Evolutionary conservation across 2,329 filamentous ascomycete species (phyloP).

Genomic region (Neofusicoccum laricinum): DNA sequence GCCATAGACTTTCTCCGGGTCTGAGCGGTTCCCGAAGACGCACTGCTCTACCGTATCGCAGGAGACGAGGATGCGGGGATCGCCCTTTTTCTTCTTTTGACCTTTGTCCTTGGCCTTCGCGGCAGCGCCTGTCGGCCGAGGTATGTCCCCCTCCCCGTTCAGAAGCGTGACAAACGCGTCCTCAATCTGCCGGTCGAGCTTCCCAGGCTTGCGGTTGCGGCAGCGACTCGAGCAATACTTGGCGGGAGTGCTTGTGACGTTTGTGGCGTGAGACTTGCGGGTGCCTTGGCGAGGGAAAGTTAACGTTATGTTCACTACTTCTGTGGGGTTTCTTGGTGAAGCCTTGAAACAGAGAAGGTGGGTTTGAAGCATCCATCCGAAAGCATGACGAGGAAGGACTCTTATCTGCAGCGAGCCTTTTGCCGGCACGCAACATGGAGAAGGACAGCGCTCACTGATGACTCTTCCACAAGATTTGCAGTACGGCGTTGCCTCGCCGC

Average conservation of each 20-base stretch:
- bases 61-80: slow-evolving; percentile 48
- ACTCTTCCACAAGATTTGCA: slow-evolving; percentile 58
- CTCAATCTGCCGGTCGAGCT: slow-evolving; percentile 54
- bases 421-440: not conserved
- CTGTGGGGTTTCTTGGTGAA: no score
- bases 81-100: slow-evolving; percentile 45
- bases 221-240: slow-evolving; percentile 61
- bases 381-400: no score
- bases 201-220: slow-evolving; percentile 49
- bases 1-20: slow-evolving; percentile 46
- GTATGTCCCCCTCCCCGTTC: slow-evolving; percentile 26
- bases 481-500: slow-evolving; percentile 51
- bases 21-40: slow-evolving; percentile 48
- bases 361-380: not conserved
- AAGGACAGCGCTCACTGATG: slow-evolving; percentile 39
- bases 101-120: slow-evolving; percentile 18
- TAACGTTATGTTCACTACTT: not conserved
- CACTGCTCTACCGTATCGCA: slow-evolving; percentile 50
- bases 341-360: not conserved
- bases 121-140: not conserved
- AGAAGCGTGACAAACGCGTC: slow-evolving; percentile 45
- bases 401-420: no score
- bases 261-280: slow-evolving; percentile 30
- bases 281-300: slow-evolving; percentile 17
- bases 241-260: slow-evolving; percentile 30